phyloP scores from a whole-genome alignment of 192 early-diverging fungal species.

The Thoreauomyces humboldtii region DNA sequence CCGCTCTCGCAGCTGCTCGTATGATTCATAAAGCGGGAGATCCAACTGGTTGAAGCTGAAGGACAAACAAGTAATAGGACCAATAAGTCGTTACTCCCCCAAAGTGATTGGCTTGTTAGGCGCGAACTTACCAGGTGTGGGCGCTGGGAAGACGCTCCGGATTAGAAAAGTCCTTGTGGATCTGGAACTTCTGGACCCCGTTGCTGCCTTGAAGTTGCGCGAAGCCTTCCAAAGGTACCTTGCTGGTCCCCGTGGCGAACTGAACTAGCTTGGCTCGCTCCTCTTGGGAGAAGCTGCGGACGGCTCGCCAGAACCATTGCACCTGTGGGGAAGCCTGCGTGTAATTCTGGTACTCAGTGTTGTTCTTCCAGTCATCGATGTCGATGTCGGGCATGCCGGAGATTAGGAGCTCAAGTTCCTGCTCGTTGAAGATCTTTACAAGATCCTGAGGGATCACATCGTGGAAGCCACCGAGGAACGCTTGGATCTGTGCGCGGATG shows the following conservation, averaged over 20 bases:
- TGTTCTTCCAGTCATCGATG: constrained; percentile 99
- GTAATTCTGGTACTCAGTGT: constrained; percentile 94
- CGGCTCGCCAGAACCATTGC: constrained; percentile 98
- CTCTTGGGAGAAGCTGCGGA: constrained; percentile 95
- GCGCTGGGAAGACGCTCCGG: constrained; percentile 88
- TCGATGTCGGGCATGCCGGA: constrained; percentile 98
- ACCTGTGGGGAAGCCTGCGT: constrained; percentile 81
- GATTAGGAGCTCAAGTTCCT: constrained; percentile 97
- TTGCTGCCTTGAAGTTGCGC: constrained; percentile 86
- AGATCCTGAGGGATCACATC: constrained; percentile 90
- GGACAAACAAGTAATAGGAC: constrained; percentile 2
- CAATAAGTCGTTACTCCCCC: constrained; percentile 2
- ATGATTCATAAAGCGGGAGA: constrained; percentile 87
- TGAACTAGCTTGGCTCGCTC: constrained; percentile 96
- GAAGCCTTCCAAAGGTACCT: constrained; percentile 97
- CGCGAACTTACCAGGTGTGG: constrained; percentile 82
- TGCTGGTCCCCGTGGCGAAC: constrained; percentile 96
- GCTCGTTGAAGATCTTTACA: constrained; percentile 97
- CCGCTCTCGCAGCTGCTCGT: constrained; percentile 79
- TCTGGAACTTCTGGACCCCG: constrained; percentile 98
- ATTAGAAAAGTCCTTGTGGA: constrained; percentile 92
- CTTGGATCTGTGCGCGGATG: constrained; percentile 92
- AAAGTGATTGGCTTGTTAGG: background rate
- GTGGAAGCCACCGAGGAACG: constrained; percentile 92
- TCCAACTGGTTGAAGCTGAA: constrained; percentile 96